Base-by-base conservation (phyloP, 257 asterid species). In the Striga asiatica region DNA sequence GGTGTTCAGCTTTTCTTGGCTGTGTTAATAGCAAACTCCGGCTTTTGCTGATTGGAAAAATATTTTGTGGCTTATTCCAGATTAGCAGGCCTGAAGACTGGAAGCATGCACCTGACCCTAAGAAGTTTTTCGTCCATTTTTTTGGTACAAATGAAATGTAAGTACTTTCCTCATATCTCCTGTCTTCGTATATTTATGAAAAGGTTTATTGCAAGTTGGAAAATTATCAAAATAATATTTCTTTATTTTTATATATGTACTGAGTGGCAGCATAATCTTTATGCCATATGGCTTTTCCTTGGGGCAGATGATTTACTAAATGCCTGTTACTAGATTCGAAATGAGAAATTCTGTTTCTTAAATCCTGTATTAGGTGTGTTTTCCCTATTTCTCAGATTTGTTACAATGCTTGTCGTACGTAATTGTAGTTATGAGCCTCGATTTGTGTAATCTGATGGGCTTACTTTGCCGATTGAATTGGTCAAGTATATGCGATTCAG, bases 141-240 rank as follows among this genome's bases (percentile, higher is more conserved):
- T 91, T 67, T 64, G 98, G 98, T 54, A 91, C 98, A 62, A 35
- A 32, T 67, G 96, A 91, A 75, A 87, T 91, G 98, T 91, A 80
- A 80, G 96, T 58, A 62, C 51, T 43, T 66, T 55, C 60, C 34
- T 23, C 19, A 12, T 43, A 22, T 18, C 43, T 18, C 45, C 50
- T 47, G 35, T 35, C 37, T 50, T 42, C 24, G 55, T 46, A 42
- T 58, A 28, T 50, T 58, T 63, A 12, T 47, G 14, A 14, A 34
- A 28, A 50, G 18, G 11, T 23, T 65, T 62, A 55, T 58, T 54
- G 37, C 29, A 14, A 24, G n/a, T n/a, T n/a, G n/a, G n/a, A n/a
- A n/a, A n/a, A n/a, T n/a, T n/a, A n/a, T n/a, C n/a, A n/a, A n/a
- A n/a, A n/a, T n/a, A n/a, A n/a, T n/a, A n/a, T n/a, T n/a, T n/a